Evolutionary conservation across 2,329 filamentous ascomycete species (phyloP), one percentile per base, ranked within the genome.

Genomic region (Didymella pomorum): DNA sequence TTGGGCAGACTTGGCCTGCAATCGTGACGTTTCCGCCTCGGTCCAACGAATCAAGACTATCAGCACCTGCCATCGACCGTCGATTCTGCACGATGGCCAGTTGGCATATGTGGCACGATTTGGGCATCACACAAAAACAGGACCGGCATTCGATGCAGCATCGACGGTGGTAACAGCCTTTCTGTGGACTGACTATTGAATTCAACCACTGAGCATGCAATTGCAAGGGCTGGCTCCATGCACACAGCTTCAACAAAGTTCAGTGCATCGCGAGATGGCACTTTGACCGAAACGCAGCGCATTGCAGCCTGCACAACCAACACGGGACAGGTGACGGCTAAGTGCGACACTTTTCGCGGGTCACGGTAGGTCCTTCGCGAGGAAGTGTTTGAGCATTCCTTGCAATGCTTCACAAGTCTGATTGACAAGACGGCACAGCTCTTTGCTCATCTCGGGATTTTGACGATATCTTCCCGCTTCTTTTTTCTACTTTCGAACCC

Each of bases 161-260:
- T 29, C 29, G 11, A 49, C 31, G 29, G 16, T 23, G 9, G 21
- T 16, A 20, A 41, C 31, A 35, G 39, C 11, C 29, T 20, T 33
- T 26, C 31, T 35, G 39, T 50, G 39, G 55, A 43, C 48, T 52
- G 48, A 52, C 49, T 39, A 18, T 23, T 16, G 12, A 42, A 11
- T 10, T n/a, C 29, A 29, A 18, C 35, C 35, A 46, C 37, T 49
- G 11, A 47, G 37, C 33, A 26, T 42, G 56, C 67, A 64, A 59
- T 64, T 71, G 69, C 70, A 68, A 62, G 59, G 57, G 62, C 64
- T 61, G 64, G 65, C 60, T 64, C 44, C 61, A 60, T 66, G 66
- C 62, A 67, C 60, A 54, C 42, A 53, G 51, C 42, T 52, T 58
- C 29, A 46, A 33, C 14, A 2, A 16, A n/a, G 23, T 35, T 33